Base-by-base conservation (phyloP, 2,329 filamentous ascomycete species). In the Beauveria rudraprayagi region DNA sequence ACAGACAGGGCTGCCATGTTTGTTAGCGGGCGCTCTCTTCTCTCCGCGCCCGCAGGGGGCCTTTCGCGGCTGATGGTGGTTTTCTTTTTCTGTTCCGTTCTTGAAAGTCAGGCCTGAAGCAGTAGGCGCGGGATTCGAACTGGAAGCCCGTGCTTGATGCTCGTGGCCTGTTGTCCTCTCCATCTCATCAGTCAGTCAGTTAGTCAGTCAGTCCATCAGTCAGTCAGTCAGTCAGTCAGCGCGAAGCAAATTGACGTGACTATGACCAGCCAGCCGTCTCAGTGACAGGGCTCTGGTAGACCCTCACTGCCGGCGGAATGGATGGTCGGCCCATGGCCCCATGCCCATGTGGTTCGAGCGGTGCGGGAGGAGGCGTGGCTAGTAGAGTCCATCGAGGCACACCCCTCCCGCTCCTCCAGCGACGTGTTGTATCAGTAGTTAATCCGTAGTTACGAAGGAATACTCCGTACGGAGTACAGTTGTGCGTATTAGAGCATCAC, bases 1-100 rank as follows among this genome's bases (percentile, higher is more conserved):
- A 37, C 22, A 24, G 50, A 54, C 57, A 53, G 50, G 56, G 57
- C 41, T 53, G 53, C 57, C 48, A 53, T 60, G 57, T 60, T 60
- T 60, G 56, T 46, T 53, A 46, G 56, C 40, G 37, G n/a, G 37
- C 40, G 37, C 44, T 57, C 55, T 41, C 44, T 28, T 57, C 17
- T 26, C 40, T 22, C 37, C n/a, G 24, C 56, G 56, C 46, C 47
- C 34, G 37, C 48, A 51, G 37, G 22, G 22, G 22, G 30, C 22
- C 17, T 19, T 48, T 59, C 37, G 48, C 56, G 47, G 56, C 56
- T 52, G 47, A 43, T 44, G 37, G 8, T 43, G 34, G 17, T 14
- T 43, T 59, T 59, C 47, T 51, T 34, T 30, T 51, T 24, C 22
- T 16, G 37, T 52, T 22, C n/a, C 55, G 40, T 57, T 10, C n/a